Evolutionary conservation across 352 stramenopile species (phyloP).

Genomic region (Phytopythium vexans): DNA sequence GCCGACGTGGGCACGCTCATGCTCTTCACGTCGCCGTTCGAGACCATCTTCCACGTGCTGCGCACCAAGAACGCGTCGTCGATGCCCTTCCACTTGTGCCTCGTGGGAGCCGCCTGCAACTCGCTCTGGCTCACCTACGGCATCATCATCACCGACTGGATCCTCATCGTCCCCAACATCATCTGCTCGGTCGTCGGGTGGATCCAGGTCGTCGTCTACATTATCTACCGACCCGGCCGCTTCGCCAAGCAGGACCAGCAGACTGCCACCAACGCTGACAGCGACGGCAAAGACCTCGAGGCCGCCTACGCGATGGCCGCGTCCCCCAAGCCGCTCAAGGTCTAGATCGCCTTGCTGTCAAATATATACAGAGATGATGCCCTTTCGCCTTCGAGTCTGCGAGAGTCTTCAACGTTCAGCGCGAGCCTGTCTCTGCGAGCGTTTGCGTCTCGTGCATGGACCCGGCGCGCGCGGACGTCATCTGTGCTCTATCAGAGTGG

Average conservation of each 20-base stretch:
- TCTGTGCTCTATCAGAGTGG: too few relatives aligned
- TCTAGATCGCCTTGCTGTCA: too few relatives aligned
- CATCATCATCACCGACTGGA: slow-evolving; percentile 6
- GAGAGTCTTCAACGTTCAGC: too few relatives aligned
- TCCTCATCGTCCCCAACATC: slow-evolving; percentile 16
- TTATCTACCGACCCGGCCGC: slow-evolving; percentile 4
- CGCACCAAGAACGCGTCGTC: slow-evolving; percentile 11
- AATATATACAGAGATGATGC: too few relatives aligned
- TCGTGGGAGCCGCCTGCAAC: slow-evolving; percentile 9
- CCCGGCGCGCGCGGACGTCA: too few relatives aligned
- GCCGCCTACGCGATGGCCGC: too few relatives aligned
- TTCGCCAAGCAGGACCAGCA: background rate
- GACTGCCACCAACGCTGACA: background rate
- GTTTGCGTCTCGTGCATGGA: too few relatives aligned
- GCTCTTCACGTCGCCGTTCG: slow-evolving; percentile 16
- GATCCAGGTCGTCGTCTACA: slow-evolving; percentile 16
- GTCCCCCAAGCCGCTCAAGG: too few relatives aligned
- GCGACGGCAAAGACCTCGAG: too few relatives aligned
- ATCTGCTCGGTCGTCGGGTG: slow-evolving; percentile 18
- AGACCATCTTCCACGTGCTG: slow-evolving; percentile 12
- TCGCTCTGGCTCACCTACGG: slow-evolving; percentile 10
- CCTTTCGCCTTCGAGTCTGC: too few relatives aligned
- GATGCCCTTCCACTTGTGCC: slow-evolving; percentile 10
- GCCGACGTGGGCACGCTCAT: slow-evolving; percentile 10
- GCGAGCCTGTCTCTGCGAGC: too few relatives aligned